Base-by-base conservation (phyloP, 768 basidiomycete genomes). In the Rubroboletus pulcherrimus region DNA sequence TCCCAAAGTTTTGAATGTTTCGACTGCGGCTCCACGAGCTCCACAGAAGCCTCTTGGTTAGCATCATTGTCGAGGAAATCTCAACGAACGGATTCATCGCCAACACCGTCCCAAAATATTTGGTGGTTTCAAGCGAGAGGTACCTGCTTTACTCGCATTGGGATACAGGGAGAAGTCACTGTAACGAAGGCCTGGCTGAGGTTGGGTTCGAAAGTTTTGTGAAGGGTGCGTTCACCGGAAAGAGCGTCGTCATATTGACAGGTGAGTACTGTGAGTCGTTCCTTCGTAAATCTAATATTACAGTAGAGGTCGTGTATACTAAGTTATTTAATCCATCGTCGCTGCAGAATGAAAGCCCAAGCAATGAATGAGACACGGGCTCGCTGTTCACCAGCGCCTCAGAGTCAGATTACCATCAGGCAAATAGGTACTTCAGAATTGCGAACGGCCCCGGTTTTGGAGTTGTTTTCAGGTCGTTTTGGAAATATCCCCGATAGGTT, bases 81-180 rank as follows among this genome's bases (percentile, higher is more conserved):
- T 72, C 67, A 3, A 63, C 81, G 34, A 29, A 24, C 9, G 35
- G 47, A 29, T 45, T 51, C n/a, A n/a, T 40, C 50, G 73, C 79
- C 11, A 7, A 10, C 7, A 21, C 30, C 26, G 47, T 65, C 3
- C 58, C 60, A 14, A 76, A 75, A 53, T 74, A 75, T 61, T 55
- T 51, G 2, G 65, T 65, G 5, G 75, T 19, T 82, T 83, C 67
- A 75, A 74, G 48, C 62, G 63, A 10, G 69, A 63, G 3, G 37
- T 82, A 5, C 74, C 77, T 0, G 62, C 63, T 17, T 65, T 66
- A 42, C 53, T 84, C 14, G 74, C 73, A 2, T 69, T 60, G 51
- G 77, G 76, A 63, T 74, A 75, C 54, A 62, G 55, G 3, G 80
- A 83, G 57, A 74, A 82, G 21, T 21, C 21, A 21, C 21, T 44